phyloP scores from a whole-genome alignment of 208 protist species.

The Crithidia mellificae region DNA sequence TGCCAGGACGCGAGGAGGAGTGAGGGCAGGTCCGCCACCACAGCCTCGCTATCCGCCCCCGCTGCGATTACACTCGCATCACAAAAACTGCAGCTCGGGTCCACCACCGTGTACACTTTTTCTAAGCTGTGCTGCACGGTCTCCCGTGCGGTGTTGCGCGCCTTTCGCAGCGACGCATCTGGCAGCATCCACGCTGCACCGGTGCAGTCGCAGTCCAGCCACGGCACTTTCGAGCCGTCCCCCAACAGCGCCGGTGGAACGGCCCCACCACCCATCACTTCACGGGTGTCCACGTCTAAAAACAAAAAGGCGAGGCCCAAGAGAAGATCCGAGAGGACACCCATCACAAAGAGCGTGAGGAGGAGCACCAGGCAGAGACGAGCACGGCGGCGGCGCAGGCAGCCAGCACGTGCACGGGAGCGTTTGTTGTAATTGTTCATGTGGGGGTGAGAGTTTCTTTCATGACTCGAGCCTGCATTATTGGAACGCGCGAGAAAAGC shows the following conservation, averaged over 20 bases:
- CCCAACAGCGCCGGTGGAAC: not conserved
- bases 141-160: not conserved
- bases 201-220: slow-evolving; percentile 18
- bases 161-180: not conserved
- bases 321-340: not conserved
- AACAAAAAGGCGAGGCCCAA: not conserved
- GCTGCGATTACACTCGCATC: not conserved
- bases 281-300: not conserved
- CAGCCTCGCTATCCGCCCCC: no score
- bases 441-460: no score
- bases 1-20: not conserved
- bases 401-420: no score
- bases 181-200: not conserved
- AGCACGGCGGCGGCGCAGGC: not conserved
- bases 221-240: slow-evolving; percentile 3
- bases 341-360: not conserved
- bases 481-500: no score
- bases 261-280: not conserved
- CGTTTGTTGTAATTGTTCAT: no score
- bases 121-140: not conserved
- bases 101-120: not conserved
- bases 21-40: not conserved
- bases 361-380: not conserved
- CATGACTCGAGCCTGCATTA: no score
- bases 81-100: not conserved